phyloP scores from a whole-genome alignment of 208 protist genomes.

The Leishmania braziliensis region DNA sequence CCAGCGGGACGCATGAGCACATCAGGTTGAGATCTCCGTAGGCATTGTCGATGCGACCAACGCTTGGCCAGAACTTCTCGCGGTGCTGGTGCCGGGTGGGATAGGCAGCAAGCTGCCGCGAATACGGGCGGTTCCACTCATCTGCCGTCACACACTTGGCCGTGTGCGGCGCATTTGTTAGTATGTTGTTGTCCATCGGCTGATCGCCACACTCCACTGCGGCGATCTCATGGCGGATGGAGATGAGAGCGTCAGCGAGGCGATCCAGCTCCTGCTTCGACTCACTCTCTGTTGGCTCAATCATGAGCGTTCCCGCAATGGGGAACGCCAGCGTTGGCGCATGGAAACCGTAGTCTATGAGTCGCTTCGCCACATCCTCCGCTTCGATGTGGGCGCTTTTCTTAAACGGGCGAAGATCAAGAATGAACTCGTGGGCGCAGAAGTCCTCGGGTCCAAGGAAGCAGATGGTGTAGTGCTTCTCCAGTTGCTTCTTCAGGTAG shows the following conservation, averaged over 20 bases:
- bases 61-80: conserved; percentile 97
- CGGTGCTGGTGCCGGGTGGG: conserved; percentile 72
- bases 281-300: conserved; percentile 98
- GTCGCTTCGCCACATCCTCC: conserved; percentile 97
- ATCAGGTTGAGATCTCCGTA: conserved; percentile 97
- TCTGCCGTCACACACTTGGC: conserved; percentile 73
- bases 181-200: conserved; percentile 92
- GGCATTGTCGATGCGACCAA: conserved; percentile 94
- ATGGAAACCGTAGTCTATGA: conserved; percentile 98
- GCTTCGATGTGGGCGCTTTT: conserved; percentile 92
- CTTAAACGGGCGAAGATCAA: conserved; percentile 95
- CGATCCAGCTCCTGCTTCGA: conserved; percentile 95
- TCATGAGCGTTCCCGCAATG: conserved; percentile 94
- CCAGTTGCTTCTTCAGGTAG: conserved; percentile 96
- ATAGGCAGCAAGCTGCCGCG: conserved; percentile 94
- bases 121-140: conserved; percentile 94
- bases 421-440: conserved; percentile 98
- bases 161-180: conserved; percentile 98
- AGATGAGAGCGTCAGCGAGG: conserved; percentile 96
- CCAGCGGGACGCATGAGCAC: conserved; percentile 86
- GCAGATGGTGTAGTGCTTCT: conserved; percentile 94
- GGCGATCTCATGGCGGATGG: conserved; percentile 95
- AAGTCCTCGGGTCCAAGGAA: conserved; percentile 85
- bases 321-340: conserved; percentile 96
- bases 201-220: conserved; percentile 93